Base-by-base conservation (phyloP, 2,329 filamentous ascomycete species). In the Macrophomina phaseolina region DNA sequence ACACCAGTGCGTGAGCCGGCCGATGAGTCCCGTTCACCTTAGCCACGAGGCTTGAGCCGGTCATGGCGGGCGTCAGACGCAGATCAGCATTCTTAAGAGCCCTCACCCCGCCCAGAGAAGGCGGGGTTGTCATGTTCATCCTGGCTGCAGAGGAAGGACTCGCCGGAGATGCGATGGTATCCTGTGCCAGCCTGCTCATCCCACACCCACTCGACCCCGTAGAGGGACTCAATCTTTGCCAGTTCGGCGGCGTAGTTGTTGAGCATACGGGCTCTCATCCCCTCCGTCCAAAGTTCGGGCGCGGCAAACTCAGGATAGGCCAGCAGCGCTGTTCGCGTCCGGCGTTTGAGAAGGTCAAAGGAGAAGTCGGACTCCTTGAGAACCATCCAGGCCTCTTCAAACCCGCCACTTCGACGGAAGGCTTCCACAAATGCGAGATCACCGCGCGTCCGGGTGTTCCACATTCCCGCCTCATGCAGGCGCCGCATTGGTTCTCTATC, bases 141-240 rank as follows among this genome's bases (percentile, higher is more conserved):
- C 0, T 18, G 7, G 7, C n/a, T 34, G 1, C 28, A 14, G 1
- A 61, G 16, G 16, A 46, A 11, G 9, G 56, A 61, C 3, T 32
- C 38, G 1, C 2, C 28, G 14, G 40, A 36, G 4, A 65, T 36
- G n/a, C 42, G 42, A 32, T 65, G 63, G 34, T 40, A 51, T 3
- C 63, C 45, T 2, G 6, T 49, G 9, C 52, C 63, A 6, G 51
- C 16, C 14, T 3, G 1, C 52, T 49, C 42, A 9, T 65, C 63
- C 45, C 63, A 56, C 1, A 65, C 63, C 63, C 63, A 65, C 42
- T 65, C 32, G n/a, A 58, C 63, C 4, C 42, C 32, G 16, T 32
- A 56, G n/a, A 14, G 30, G 4, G 14, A 40, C 36, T 65, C 63
- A 4, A 65, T 58, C 32, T n/a, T 38, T 2, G 32, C 30, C 23